phyloP scores from a whole-genome alignment of 305 asterid genomes.

The Galium porrigens region DNA sequence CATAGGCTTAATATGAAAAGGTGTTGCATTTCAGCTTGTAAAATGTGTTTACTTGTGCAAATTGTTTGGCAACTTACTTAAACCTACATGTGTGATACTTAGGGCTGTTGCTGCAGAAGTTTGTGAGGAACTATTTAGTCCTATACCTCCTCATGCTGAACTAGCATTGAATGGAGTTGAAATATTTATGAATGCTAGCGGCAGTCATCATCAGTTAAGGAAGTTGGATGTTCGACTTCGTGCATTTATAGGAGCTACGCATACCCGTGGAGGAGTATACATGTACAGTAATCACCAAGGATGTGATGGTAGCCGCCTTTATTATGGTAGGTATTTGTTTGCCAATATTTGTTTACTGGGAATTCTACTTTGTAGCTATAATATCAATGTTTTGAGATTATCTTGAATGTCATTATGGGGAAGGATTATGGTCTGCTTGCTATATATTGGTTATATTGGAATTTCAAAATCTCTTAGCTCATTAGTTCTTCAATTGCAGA shows the following conservation, averaged over 20 bases:
- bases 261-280: constrained; percentile 94
- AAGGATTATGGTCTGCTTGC: background rate
- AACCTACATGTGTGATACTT: constrained; percentile 15
- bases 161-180: constrained; percentile 92
- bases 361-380: background rate
- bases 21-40: background rate
- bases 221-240: constrained; percentile 88
- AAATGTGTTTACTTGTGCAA: background rate
- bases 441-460: constrained; percentile 5
- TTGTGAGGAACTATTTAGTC: constrained; percentile 92
- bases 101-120: constrained; percentile 98
- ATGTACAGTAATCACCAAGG: constrained; percentile 95
- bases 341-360: background rate
- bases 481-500: constrained; percentile 33
- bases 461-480: constrained; percentile 17
- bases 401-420: background rate
- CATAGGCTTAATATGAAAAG: background rate
- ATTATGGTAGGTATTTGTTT: constrained; percentile 47
- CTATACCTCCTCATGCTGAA: constrained; percentile 93
- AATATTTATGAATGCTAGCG: constrained; percentile 93
- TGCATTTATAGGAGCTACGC: constrained; percentile 85
- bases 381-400: background rate
- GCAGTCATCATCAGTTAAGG: constrained; percentile 91
- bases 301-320: constrained; percentile 94
- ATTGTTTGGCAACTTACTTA: background rate